phyloP scores from a whole-genome alignment of 176 grass and related monocot species.

The Puya raimondii region DNA sequence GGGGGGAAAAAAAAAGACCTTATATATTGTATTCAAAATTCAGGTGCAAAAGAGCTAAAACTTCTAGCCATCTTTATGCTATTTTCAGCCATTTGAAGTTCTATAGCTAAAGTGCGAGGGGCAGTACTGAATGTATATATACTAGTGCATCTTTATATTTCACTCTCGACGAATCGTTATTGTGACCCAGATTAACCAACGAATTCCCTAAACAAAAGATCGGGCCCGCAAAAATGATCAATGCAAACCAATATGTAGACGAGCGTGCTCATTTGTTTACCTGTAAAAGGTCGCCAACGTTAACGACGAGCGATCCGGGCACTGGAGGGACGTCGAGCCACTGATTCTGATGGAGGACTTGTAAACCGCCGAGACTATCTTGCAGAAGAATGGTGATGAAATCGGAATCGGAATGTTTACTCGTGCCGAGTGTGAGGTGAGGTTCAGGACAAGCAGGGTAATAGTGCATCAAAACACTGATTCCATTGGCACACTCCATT shows the following conservation, averaged over 20 bases:
- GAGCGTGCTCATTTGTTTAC: slow-evolving; percentile 9
- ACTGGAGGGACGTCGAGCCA: slow-evolving; percentile 42
- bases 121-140: too few species aligned
- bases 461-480: slow-evolving; percentile 26
- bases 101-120: too few species aligned
- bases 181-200: too few species aligned
- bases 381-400: slow-evolving; percentile 53
- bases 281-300: slow-evolving; percentile 54
- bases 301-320: slow-evolving; percentile 37
- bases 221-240: neutral
- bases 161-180: too few species aligned
- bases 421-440: slow-evolving; percentile 22
- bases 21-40: too few species aligned
- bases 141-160: too few species aligned
- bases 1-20: too few species aligned
- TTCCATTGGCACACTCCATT: slow-evolving; percentile 22
- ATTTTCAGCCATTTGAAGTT: too few species aligned
- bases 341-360: slow-evolving; percentile 18
- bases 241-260: neutral
- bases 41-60: too few species aligned
- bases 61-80: too few species aligned
- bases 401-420: slow-evolving; percentile 30
- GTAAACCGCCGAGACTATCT: slow-evolving; percentile 41
- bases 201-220: too few species aligned
- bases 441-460: slow-evolving; percentile 58